Evolutionary conservation across 1,284 basidiomycete genomes (phyloP).

Genomic region (Porodaedalea pini): DNA sequence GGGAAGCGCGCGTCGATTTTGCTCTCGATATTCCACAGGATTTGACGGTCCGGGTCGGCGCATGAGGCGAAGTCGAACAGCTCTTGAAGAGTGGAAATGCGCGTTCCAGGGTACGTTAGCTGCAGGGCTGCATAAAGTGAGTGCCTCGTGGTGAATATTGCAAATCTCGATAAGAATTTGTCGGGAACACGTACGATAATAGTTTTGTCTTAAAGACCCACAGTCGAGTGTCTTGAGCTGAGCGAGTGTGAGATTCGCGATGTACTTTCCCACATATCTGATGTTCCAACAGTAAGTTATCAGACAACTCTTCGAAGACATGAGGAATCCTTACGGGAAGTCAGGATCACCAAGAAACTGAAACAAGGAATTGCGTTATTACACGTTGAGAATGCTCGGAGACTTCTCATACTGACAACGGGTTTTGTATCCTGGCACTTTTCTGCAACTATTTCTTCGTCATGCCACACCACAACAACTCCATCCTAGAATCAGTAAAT

Average conservation of each 20-base stretch:
- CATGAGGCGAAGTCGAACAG: slow-evolving; percentile 74
- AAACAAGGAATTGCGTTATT: slow-evolving; percentile 9
- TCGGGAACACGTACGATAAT: slow-evolving; percentile 46
- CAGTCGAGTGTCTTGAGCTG: slow-evolving; percentile 78
- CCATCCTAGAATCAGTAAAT: slow-evolving; percentile 49
- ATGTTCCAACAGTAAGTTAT: neutral
- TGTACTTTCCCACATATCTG: slow-evolving; percentile 61
- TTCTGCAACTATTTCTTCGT: slow-evolving; percentile 55
- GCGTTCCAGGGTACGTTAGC: slow-evolving; percentile 60
- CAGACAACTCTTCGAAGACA: neutral
- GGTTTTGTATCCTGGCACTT: slow-evolving; percentile 70
- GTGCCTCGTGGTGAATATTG: too few species aligned
- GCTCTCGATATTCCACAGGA: slow-evolving; percentile 77
- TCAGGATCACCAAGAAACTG: slow-evolving; percentile 53
- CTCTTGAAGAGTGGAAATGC: slow-evolving; percentile 68
- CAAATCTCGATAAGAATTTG: neutral
- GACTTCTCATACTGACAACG: slow-evolving; percentile 35
- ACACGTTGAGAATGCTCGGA: neutral
- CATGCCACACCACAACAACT: slow-evolving; percentile 75
- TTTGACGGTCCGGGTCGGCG: slow-evolving; percentile 54
- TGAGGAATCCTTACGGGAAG: slow-evolving; percentile 43
- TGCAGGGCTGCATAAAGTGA: slow-evolving; percentile 54
- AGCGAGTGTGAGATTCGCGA: slow-evolving; percentile 73
- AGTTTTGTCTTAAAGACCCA: slow-evolving; percentile 59
- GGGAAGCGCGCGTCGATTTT: slow-evolving; percentile 63